phyloP scores from a whole-genome alignment of 306 rosid genomes.

The Cicer judaicum region DNA sequence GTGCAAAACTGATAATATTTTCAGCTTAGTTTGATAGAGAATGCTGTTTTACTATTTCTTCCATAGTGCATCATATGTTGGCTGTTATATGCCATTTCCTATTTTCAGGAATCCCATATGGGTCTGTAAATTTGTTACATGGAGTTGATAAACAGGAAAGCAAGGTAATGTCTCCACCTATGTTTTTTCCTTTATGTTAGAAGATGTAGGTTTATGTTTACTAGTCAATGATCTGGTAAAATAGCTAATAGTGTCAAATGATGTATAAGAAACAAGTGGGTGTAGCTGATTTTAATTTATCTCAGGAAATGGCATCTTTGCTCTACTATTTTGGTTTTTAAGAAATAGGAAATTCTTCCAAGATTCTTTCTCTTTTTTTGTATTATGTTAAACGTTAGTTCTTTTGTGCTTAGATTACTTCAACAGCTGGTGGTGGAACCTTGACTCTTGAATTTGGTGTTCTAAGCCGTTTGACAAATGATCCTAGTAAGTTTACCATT shows the following conservation, averaged over 20 bases:
- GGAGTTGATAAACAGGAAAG: slow-evolving; percentile 98
- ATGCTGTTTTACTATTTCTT: slow-evolving; percentile 22
- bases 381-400: slow-evolving; percentile 38
- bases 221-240: slow-evolving; percentile 13
- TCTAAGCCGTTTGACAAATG: slow-evolving; percentile 88
- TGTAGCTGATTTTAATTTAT: slow-evolving; percentile 13
- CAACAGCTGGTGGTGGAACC: slow-evolving; percentile 99
- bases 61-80: slow-evolving; percentile 37
- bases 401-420: slow-evolving; percentile 73
- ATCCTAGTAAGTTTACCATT: slow-evolving; percentile 74
- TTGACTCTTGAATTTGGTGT: slow-evolving; percentile 96
- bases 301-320: slow-evolving; percentile 5
- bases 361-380: slow-evolving; percentile 8
- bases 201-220: slow-evolving; percentile 40
- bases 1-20: slow-evolving; percentile 26
- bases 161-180: slow-evolving; percentile 68
- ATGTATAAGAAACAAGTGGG: slow-evolving; percentile 16
- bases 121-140: slow-evolving; percentile 90
- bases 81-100: slow-evolving; percentile 24
- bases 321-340: slow-evolving; percentile 32
- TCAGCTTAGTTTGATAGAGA: slow-evolving; percentile 41
- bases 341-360: slow-evolving; percentile 1
- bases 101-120: slow-evolving; percentile 95
- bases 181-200: slow-evolving; percentile 48
- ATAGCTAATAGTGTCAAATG: slow-evolving; percentile 29